phyloP scores from a whole-genome alignment of 441 rosid species.

The Populus hybrid region DNA sequence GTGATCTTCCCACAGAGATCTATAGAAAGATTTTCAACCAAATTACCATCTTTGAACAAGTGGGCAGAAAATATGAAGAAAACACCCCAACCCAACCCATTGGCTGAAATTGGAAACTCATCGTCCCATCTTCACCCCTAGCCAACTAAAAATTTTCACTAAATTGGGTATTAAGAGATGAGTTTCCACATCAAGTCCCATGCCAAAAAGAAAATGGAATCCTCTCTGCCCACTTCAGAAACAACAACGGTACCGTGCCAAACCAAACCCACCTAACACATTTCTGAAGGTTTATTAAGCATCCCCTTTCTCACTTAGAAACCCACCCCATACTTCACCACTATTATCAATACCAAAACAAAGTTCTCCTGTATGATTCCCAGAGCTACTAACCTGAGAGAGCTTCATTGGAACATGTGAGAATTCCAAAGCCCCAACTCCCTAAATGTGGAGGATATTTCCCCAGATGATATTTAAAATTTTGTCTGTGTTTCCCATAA shows the following conservation, averaged over 20 bases:
- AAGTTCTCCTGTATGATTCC: background rate
- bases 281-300: background rate
- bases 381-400: background rate
- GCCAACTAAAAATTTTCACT: background rate
- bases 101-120: background rate
- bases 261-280: background rate
- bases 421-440: background rate
- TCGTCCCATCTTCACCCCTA: background rate
- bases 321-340: background rate
- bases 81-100: background rate
- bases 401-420: background rate
- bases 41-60: background rate
- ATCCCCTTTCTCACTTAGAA: background rate
- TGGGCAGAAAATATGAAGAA: background rate
- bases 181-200: background rate
- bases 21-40: background rate
- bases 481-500: background rate
- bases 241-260: background rate
- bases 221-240: background rate
- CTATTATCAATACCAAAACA: background rate
- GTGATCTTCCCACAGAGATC: background rate
- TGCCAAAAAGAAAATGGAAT: too few relatives aligned
- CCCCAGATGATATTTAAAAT: too few relatives aligned
- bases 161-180: background rate
- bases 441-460: background rate